Evolutionary conservation across 192 early-diverging fungal genomes (phyloP).

Genomic region (Spinellus fusiger): DNA sequence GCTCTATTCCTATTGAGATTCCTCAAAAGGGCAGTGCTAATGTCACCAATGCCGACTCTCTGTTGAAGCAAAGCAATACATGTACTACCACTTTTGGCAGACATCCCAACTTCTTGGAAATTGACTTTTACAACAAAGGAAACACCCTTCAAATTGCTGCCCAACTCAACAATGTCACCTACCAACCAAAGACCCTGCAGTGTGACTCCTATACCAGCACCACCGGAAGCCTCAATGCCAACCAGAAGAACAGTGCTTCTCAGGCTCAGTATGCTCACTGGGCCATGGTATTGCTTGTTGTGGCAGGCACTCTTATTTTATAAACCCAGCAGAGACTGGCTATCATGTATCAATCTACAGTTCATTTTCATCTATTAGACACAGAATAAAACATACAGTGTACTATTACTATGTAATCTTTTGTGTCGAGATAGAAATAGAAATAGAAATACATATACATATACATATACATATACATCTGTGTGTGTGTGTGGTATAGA

Average conservation of each 20-base stretch:
- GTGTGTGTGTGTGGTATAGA: no score
- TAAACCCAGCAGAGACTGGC: no score
- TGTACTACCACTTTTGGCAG: slow-evolving; percentile 43
- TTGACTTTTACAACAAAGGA: slow-evolving; percentile 72
- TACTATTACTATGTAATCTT: no score
- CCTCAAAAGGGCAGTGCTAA: slow-evolving; percentile 47
- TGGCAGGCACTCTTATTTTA: background rate
- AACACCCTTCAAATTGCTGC: slow-evolving; percentile 17
- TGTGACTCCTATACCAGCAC: slow-evolving; percentile 1
- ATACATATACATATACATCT: no score
- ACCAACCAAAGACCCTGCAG: background rate
- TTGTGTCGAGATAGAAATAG: no score
- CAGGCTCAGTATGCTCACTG: background rate
- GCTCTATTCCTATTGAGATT: slow-evolving; percentile 31
- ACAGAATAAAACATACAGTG: no score
- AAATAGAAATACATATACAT: no score
- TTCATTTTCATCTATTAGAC: no score
- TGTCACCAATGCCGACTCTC: slow-evolving; percentile 48
- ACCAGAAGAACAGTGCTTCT: background rate
- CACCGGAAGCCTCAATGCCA: background rate
- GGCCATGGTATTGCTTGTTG: background rate
- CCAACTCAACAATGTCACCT: slow-evolving; percentile 25
- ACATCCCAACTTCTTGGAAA: slow-evolving; percentile 63
- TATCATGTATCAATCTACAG: no score
- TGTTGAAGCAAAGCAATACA: slow-evolving; percentile 48